Evolutionary conservation across 257 asterid genomes (phyloP).

Genomic region (Mentha longifolia): DNA sequence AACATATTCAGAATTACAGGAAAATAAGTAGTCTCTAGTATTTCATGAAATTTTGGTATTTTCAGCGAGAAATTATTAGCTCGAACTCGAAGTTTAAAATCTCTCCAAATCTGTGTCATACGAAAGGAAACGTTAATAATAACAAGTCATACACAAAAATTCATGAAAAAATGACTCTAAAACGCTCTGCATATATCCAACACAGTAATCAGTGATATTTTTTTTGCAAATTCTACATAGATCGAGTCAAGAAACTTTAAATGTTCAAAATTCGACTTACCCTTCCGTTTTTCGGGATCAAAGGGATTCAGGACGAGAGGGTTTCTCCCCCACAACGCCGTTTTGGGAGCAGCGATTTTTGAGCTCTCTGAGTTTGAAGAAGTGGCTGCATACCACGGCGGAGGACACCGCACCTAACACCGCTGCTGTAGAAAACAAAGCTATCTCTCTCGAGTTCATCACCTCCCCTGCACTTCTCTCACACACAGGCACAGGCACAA

Average conservation of each 20-base stretch:
- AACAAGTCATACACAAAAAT: neutral
- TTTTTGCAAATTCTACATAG: neutral
- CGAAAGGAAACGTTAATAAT: slow-evolving; percentile 3
- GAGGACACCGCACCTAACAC: slow-evolving; percentile 66
- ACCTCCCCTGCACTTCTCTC: slow-evolving; percentile 3
- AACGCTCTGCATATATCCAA: neutral
- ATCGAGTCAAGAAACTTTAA: neutral
- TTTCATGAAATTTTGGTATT: neutral
- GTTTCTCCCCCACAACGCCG: slow-evolving; percentile 38
- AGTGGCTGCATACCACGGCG: slow-evolving; percentile 48
- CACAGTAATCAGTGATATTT: neutral
- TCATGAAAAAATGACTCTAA: neutral
- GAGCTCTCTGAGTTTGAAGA: slow-evolving; percentile 42
- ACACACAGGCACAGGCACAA: slow-evolving; percentile 23
- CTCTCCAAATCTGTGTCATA: neutral
- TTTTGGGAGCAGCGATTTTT: slow-evolving; percentile 39
- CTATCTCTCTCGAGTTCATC: slow-evolving; percentile 71
- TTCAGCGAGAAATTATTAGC: neutral
- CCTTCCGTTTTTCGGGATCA: slow-evolving; percentile 78
- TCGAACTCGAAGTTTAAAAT: neutral
- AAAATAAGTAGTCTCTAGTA: neutral
- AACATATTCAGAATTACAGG: neutral
- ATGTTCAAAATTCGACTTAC: slow-evolving; percentile 39
- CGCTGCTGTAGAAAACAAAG: slow-evolving; percentile 63
- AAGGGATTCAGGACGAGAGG: slow-evolving; percentile 59